These are phyloP conservation scores for Anaeromyces robustus DNA, from an alignment of 192 early-diverging fungal genomes.

Conservation along the genomic window DNA sequence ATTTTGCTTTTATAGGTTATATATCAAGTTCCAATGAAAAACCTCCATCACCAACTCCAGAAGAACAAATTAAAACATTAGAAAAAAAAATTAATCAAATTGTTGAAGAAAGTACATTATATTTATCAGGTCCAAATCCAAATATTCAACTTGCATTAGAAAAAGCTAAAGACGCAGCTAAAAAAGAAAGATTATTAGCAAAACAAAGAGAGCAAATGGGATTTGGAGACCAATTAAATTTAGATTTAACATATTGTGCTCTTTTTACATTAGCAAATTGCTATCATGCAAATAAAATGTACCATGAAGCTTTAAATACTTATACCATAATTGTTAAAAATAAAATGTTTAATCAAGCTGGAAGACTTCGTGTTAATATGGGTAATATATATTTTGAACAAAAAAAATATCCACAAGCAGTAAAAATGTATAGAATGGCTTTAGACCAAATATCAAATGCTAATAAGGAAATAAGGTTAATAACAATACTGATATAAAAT, in stretches of 20 bases:
- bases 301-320: constrained; percentile 39
- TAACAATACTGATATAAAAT: too few species aligned
- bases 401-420: constrained; percentile 33
- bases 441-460: constrained; percentile 38
- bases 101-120: constrained; percentile 23
- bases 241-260: constrained; percentile 46
- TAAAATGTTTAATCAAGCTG: constrained; percentile 42
- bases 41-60: constrained; percentile 12
- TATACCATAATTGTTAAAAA: constrained; percentile 44
- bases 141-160: constrained; percentile 28
- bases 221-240: constrained; percentile 31
- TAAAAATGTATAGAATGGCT: constrained; percentile 53
- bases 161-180: constrained; percentile 43
- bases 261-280: constrained; percentile 39
- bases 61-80: constrained; percentile 33
- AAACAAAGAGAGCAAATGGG: constrained; percentile 34
- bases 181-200: constrained; percentile 28
- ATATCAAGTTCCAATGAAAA: constrained; percentile 9
- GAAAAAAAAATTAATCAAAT: constrained; percentile 28
- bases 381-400: constrained; percentile 48
- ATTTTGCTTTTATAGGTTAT: too few species aligned
- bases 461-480: constrained; percentile 32
- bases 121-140: constrained; percentile 18
- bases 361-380: constrained; percentile 42
- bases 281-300: constrained; percentile 38